Base-by-base conservation (phyloP, 2,329 filamentous ascomycete species). In the Claviceps arundinis region DNA sequence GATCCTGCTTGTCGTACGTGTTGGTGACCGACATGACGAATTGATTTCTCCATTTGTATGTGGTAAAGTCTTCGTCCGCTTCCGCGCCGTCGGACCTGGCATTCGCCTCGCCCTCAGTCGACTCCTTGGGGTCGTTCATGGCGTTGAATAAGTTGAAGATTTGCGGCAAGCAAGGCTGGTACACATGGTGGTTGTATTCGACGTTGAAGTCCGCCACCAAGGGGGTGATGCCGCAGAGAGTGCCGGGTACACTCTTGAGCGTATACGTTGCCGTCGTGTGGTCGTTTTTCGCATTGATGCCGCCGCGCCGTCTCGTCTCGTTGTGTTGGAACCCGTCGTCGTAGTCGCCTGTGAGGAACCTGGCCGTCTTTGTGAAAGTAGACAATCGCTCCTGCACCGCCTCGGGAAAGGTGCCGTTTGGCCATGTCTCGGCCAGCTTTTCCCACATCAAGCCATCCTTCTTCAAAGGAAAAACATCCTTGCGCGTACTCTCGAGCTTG, bases 131-230 rank as follows among this genome's bases (percentile, higher is more conserved):
- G 16, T 59, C 58, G 3, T 49, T 34, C 3, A 65, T 52, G 1
- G 51, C 22, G 44, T 67, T 68, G 52, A 70, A 53, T 5, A 62
- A 59, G 13, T 67, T 58, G 3, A 68, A 56, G 17, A 68, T 56
- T 1, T 68, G 71, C 0, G 71, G 67, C 51, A 73, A 53, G 46
- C 71, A 73, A 0, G 71, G 71, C 48, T 73, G 70, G 56, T 73
- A 73, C 14, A 73, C 59, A 50, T 73, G 68, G 17, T 70, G 59
- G 11, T 62, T 56, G 48, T 65, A 65, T 52, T 73, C 71, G n/a
- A 64, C 59, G 50, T 73, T 72, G 50, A 70, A 70, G 46, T 73
- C 70, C 2, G 63, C 67, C 1, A 71, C 65, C 9, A 73, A 54
- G 0, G 71, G 70, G 0, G 62, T 65, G 14, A 73, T 58, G 5